Conservation (phyloP, 1,284 basidiomycete genomes). For the Cutaneotrichosporon cyanovorans region DNA sequence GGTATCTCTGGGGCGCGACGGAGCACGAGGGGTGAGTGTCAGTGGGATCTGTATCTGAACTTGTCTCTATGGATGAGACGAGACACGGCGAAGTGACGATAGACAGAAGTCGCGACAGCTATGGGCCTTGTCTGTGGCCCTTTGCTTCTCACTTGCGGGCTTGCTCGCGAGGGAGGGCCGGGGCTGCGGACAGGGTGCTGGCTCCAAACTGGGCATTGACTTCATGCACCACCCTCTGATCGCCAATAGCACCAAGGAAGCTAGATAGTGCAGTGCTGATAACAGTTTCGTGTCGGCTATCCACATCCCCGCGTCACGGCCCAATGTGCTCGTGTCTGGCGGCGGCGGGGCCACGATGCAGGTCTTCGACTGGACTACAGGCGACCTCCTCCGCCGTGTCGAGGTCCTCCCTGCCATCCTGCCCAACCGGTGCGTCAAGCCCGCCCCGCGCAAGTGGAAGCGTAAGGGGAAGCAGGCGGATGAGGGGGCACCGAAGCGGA, state of each 20-base stretch:
- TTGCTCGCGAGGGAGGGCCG: too few relatives aligned
- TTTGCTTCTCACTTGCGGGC: too few relatives aligned
- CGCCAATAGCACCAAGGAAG: too few relatives aligned
- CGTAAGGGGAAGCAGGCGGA: conserved; percentile 16
- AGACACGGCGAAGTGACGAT: neutral
- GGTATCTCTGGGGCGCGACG: conserved; percentile 62
- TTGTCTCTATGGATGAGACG: neutral
- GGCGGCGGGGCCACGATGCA: conserved; percentile 75
- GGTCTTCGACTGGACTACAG: conserved; percentile 71
- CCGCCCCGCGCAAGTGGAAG: conserved; percentile 30
- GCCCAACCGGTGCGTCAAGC: conserved; percentile 56
- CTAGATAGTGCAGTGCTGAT: conserved; percentile 2
- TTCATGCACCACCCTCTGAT: conserved; percentile 7
- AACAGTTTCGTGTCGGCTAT: conserved; percentile 72
- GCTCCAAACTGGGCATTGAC: neutral
- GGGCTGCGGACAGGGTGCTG: too few relatives aligned
- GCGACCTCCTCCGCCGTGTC: conserved; percentile 53
- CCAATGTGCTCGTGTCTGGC: conserved; percentile 61
- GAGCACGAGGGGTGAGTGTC: conserved; percentile 63
- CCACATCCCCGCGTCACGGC: conserved; percentile 56
- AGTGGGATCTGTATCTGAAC: too few relatives aligned
- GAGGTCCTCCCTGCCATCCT: conserved; percentile 53
- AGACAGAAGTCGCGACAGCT: conserved; percentile 4
- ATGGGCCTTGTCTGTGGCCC: too few relatives aligned
- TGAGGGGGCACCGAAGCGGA: conserved; percentile 17